Base-by-base conservation (phyloP, 2,329 filamentous ascomycete species). In the Aspergillus uvarum region DNA sequence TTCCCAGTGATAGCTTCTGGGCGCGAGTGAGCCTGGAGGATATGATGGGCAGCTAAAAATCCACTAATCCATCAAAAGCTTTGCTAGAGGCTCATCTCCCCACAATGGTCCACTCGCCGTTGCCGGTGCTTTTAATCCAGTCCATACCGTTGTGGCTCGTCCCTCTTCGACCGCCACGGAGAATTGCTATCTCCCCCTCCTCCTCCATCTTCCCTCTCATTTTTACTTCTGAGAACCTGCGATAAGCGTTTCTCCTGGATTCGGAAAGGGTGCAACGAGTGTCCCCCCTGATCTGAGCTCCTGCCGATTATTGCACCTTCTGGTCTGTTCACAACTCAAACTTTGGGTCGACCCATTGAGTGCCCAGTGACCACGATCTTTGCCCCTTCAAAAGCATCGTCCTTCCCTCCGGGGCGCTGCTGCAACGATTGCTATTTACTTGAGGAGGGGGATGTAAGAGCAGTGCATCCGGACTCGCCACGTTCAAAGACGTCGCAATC, bases 401-500 rank as follows among this genome's bases (percentile, higher is more conserved):
- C 32, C 51, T 54, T 35, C 16, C 51, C 51, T 26, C 21, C 53
- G 31, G 26, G 26, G 51, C 48, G 24, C 35, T 14, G 44, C 32
- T 55, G 48, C 51, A 31, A 24, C 42, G 32, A 14, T 35, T 24
- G 22, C 21, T 31, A 8, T 48, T 22, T 31, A 22, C 22, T 21
- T 24, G 12, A 48, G 16, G 24, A 47, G 44, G 56, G 32, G 63
- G 58, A 50, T 44, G 65, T 65, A 63, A 53, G 54, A 54, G 55
- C 56, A 38, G 59, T 54, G 42, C 24, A 49, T 47, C 26, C 49
- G 19, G 42, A 44, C 54, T 26, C 14, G 35, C 48, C 22, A 51
- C 42, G 19, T 44, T 58, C 12, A 47, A 47, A 51, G 22, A 56
- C 6, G 14, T 35, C 31, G 53, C 55, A 44, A 60, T 47, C 52